Percentiles rank a stretch among this genome's conserved stretches.
phyloP scores from a whole-genome alignment of 1,284 basidiomycete species.

The Ceratobasidium sp. region DNA sequence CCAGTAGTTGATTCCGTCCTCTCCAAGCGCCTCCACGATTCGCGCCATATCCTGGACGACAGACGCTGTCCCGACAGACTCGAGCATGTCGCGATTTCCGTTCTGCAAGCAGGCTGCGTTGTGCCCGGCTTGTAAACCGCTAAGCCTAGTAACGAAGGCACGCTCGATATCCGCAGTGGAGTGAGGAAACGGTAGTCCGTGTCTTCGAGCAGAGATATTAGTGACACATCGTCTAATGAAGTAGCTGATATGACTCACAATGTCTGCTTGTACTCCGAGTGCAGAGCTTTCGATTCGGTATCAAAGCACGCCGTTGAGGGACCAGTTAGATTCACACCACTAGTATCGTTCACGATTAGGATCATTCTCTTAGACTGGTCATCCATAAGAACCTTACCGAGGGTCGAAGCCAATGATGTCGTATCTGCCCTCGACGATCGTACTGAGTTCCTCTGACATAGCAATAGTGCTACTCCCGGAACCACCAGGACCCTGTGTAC shows the following conservation, averaged over 20 bases:
- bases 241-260: neutral
- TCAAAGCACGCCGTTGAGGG: slow-evolving; percentile 37
- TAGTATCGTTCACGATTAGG: neutral
- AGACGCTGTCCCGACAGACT: slow-evolving; percentile 49
- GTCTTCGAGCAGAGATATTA: neutral
- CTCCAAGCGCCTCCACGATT: slow-evolving; percentile 50
- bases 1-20: slow-evolving; percentile 44
- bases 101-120: slow-evolving; percentile 45
- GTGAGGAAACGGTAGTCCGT: slow-evolving; percentile 33
- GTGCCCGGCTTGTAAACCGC: slow-evolving; percentile 18
- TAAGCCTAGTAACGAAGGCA: neutral
- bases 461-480: slow-evolving; percentile 44
- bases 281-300: slow-evolving; percentile 9
- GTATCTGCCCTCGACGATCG: slow-evolving; percentile 50
- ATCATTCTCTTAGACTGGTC: neutral
- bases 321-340: slow-evolving; percentile 36
- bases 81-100: slow-evolving; percentile 48
- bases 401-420: slow-evolving; percentile 45
- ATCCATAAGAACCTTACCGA: slow-evolving; percentile 41
- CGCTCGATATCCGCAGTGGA: neutral
- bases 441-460: slow-evolving; percentile 28
- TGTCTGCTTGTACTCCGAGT: neutral
- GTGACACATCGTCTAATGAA: neutral
- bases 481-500: slow-evolving; percentile 50
- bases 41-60: slow-evolving; percentile 51